These are phyloP conservation scores for Naganishia sp. DNA, from an alignment of 1,284 basidiomycete species.

Conservation along the genomic window DNA sequence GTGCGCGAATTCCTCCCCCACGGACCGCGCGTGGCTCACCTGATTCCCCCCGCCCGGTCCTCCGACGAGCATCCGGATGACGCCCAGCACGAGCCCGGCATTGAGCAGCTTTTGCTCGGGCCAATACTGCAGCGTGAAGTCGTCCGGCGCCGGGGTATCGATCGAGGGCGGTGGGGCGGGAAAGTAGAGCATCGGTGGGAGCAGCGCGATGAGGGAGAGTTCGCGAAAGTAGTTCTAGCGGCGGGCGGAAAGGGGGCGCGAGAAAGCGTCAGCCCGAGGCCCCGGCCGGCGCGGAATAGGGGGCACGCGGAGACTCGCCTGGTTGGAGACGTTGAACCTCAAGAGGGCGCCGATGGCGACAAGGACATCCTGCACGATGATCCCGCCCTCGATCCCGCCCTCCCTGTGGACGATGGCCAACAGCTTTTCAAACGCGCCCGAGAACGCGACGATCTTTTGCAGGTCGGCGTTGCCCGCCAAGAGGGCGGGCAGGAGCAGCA, in stretches of 20 bases:
- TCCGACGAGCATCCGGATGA: constrained; percentile 65
- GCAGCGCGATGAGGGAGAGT: constrained; percentile 75
- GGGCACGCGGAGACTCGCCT: constrained; percentile 59
- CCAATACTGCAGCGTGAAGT: constrained; percentile 96
- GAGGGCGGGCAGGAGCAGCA: constrained; percentile 78
- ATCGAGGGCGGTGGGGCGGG: constrained; percentile 67
- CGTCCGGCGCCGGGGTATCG: constrained; percentile 74
- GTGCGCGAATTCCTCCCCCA: not conserved
- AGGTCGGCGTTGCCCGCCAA: constrained; percentile 87
- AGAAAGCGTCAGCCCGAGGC: not conserved
- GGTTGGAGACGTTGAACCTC: constrained; percentile 91
- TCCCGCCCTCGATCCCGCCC: constrained; percentile 87
- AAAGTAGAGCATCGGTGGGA: constrained; percentile 83
- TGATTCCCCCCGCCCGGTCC: constrained; percentile 70
- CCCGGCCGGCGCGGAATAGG: not conserved
- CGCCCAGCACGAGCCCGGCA: constrained; percentile 71
- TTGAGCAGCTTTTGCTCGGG: constrained; percentile 84
- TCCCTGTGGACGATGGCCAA: constrained; percentile 85
- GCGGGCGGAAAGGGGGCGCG: not conserved
- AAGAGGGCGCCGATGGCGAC: constrained; percentile 80
- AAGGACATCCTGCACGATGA: constrained; percentile 82
- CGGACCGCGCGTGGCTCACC: constrained; percentile 37
- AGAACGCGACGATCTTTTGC: constrained; percentile 95
- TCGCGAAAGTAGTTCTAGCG: constrained; percentile 95
- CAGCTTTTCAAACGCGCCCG: constrained; percentile 93